These are phyloP conservation scores for Jamesozyma piceae DNA, from an alignment of 805 yeast species.

Conservation along the genomic window DNA sequence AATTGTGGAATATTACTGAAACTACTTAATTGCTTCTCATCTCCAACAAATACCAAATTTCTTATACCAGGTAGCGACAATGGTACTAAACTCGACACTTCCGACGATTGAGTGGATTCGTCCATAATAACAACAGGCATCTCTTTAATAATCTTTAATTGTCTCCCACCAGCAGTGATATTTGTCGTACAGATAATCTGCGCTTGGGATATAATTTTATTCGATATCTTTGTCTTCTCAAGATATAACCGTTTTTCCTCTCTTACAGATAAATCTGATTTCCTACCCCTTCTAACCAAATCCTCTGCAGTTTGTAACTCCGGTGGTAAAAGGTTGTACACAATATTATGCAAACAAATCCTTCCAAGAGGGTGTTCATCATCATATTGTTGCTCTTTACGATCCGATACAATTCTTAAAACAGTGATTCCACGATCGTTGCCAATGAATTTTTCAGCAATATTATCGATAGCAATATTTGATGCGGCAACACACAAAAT, in stretches of 20 bases:
- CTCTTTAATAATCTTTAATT: conserved; percentile 44
- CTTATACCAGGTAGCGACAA: conserved; percentile 58
- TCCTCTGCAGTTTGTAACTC: conserved; percentile 35
- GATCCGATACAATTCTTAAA: conserved; percentile 48
- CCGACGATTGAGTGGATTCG: conserved; percentile 71
- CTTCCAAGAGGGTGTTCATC: conserved; percentile 47
- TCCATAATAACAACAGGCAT: conserved; percentile 68
- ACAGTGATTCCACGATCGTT: conserved; percentile 41
- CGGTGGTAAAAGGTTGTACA: conserved; percentile 41
- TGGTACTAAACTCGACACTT: conserved; percentile 62
- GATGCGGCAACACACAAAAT: conserved; percentile 69
- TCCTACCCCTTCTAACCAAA: conserved; percentile 37
- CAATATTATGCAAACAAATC: conserved; percentile 56
- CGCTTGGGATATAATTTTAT: conserved; percentile 50
- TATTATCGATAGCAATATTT: conserved; percentile 66
- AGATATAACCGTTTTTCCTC: conserved; percentile 43
- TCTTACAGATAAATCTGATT: conserved; percentile 35
- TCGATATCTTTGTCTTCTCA: conserved; percentile 37
- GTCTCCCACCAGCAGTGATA: conserved; percentile 62
- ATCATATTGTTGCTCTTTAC: conserved; percentile 54
- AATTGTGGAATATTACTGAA: conserved; percentile 60
- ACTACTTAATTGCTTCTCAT: conserved; percentile 64
- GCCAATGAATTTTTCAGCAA: conserved; percentile 55
- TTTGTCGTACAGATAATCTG: conserved; percentile 65
- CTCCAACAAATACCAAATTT: conserved; percentile 65